These are phyloP conservation scores for Exophiala oligosperma DNA, from an alignment of 2,329 filamentous ascomycete species.

Conservation along the genomic window DNA sequence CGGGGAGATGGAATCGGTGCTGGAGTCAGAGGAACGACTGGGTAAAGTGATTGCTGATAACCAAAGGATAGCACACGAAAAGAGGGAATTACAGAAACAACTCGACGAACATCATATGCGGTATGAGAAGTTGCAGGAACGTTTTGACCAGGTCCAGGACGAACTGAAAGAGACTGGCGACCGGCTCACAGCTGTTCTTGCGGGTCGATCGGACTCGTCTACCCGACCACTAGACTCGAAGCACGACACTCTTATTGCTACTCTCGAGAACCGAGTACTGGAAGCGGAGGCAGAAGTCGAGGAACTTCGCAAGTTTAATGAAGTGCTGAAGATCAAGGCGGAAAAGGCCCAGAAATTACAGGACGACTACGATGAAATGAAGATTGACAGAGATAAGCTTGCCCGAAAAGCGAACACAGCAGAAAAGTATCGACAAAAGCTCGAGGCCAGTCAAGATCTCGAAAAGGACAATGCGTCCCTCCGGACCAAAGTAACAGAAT, in stretches of 20 bases:
- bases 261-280: conserved; percentile 66
- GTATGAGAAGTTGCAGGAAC: conserved; percentile 58
- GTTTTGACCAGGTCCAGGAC: conserved; percentile 47
- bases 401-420: conserved; percentile 49
- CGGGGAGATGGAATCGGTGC: conserved; percentile 41
- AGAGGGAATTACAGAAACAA: conserved; percentile 49
- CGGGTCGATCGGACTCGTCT: conserved; percentile 46
- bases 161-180: conserved; percentile 49
- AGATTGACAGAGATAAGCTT: conserved; percentile 48
- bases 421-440: conserved; percentile 51
- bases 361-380: conserved; percentile 51
- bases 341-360: conserved; percentile 46
- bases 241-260: conserved; percentile 70
- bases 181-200: conserved; percentile 53
- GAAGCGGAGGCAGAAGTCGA: conserved; percentile 48
- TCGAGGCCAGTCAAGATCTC: conserved; percentile 49
- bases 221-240: conserved; percentile 52
- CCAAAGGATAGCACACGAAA: conserved; percentile 57
- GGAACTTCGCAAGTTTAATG: conserved; percentile 44
- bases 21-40: conserved; percentile 50
- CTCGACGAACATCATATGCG: conserved; percentile 57
- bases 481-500: conserved; percentile 47
- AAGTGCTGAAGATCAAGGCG: conserved; percentile 46
- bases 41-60: conserved; percentile 54
- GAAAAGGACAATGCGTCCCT: conserved; percentile 50